Evolutionary conservation across 805 yeast genomes (phyloP), one percentile per base, ranked within the genome.

Genomic region (Blastobotrys terrestris): DNA sequence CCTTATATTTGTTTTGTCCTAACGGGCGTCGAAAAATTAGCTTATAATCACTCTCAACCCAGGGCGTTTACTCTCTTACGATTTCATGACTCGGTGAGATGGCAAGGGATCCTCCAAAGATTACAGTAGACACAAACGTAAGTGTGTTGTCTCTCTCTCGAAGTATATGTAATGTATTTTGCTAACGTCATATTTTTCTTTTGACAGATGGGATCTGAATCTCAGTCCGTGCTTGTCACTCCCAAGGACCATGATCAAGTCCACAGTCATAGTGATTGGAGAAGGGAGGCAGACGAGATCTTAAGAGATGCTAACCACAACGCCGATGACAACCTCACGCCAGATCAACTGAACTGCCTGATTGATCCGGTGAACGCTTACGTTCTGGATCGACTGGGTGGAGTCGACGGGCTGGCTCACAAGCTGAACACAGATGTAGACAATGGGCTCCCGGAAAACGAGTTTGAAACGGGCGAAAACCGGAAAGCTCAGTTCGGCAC

Each of bases 401-500:
- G 76, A 7, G 57, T 66, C 15, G 58, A 57, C 3, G 61, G 61
- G 14, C 62, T 72, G 2, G 66, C 63, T 7, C 39, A 46, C 4
- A 60, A 59, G 13, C 63, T 72, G 31, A 58, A 63, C 41, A 63
- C 74, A 7, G 54, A 70, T 53, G 49, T 63, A 15, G 54, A 60
- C 4, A 45, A 55, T 1, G 74, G 74, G 7, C 63, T 72, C 8
- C 48, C 60, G 3, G 59, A 55, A 22, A 59, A 58, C 31, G 66
- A 58, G 48, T 49, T 55, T 16, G 53, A 46, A 5, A 43, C 44
- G 11, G 52, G 44, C 13, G 44, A 52, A 5, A 68, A 63, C 18
- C 53, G 57, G 40, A 50, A 39, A 49, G 26, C 48, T 46, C 53
- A 2, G 69, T 66, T 3, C 66, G 96, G 96, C 20, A 70, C 67